Conservation (phyloP, 495 filamentous ascomycete species). For the Neurospora sp. region DNA sequence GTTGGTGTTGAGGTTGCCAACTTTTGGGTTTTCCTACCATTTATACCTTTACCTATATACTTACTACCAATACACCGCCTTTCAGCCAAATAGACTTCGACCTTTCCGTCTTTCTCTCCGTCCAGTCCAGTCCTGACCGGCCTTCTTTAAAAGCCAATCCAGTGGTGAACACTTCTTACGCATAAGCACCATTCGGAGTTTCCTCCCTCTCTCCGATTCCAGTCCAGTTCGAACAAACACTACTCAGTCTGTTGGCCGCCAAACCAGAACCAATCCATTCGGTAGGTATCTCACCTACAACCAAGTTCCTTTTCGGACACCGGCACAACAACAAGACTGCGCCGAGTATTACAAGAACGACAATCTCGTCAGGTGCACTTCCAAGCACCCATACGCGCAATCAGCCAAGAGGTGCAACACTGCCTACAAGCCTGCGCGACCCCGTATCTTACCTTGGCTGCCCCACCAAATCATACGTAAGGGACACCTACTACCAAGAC, state of each 20-base stretch:
- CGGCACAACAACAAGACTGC: not conserved
- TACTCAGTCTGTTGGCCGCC: not conserved
- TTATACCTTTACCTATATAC: not conserved
- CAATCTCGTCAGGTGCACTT: not conserved
- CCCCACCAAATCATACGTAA: not conserved
- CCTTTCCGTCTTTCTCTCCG: not conserved
- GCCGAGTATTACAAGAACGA: not conserved
- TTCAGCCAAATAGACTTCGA: not conserved
- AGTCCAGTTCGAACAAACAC: not conserved
- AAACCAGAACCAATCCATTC: not conserved
- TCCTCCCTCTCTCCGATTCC: not conserved
- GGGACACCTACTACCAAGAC: not conserved
- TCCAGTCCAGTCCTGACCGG: not conserved
- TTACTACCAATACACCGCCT: not conserved
- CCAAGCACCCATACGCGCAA: not conserved
- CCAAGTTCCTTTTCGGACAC: not conserved
- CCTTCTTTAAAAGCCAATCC: not conserved
- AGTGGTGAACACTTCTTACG: not conserved
- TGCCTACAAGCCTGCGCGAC: not conserved
- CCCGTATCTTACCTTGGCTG: not conserved
- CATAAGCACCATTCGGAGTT: not conserved
- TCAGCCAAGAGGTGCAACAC: not conserved
- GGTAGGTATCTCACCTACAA: not conserved
- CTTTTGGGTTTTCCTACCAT: not conserved
- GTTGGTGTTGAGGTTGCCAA: not conserved